A percentile compares a stretch with the other conserved stretches of the same genome.
phyloP scores from a whole-genome alignment of 83 land plant genomes.

The Thuja plicata region DNA sequence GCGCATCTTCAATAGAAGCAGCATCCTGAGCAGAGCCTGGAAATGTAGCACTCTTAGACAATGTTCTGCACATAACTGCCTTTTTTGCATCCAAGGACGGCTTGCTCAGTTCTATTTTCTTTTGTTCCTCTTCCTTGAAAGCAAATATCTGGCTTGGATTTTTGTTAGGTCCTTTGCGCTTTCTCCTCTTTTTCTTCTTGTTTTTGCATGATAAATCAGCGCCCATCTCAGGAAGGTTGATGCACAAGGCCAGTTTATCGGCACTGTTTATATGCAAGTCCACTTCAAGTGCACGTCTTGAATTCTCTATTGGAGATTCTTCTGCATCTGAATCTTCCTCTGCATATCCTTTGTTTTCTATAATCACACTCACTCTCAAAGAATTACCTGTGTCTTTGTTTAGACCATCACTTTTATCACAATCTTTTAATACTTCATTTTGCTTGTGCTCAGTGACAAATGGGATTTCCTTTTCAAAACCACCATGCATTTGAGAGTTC shows the following conservation, averaged over 20 bases:
- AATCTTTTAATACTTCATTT: not conserved
- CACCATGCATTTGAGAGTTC: slow-evolving; percentile 2
- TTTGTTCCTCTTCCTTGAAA: slow-evolving; percentile 6
- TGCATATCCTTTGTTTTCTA: not conserved
- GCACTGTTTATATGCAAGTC: slow-evolving; percentile 2
- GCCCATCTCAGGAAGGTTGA: not conserved
- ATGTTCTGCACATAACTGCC: not conserved
- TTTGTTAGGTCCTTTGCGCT: slow-evolving; percentile 6
- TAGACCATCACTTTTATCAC: not conserved
- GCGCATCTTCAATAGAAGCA: not conserved
- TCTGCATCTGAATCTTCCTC: not conserved
- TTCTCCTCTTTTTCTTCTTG: slow-evolving; percentile 13
- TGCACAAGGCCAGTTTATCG: not conserved
- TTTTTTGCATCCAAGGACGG: not conserved
- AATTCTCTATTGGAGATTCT: not conserved
- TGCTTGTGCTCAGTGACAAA: not conserved
- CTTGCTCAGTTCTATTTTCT: slow-evolving; percentile 9
- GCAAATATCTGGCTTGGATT: slow-evolving; percentile 7
- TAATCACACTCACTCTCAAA: not conserved
- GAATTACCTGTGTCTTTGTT: not conserved
- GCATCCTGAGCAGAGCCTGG: slow-evolving; percentile 15
- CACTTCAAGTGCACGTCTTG: slow-evolving; percentile 15
- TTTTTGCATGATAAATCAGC: slow-evolving; percentile 20
- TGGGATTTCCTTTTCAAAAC: not conserved
- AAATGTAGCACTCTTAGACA: slow-evolving; percentile 25